Base-by-base conservation (phyloP, 768 basidiomycete genomes). In the Hypsizygus marmoreus region DNA sequence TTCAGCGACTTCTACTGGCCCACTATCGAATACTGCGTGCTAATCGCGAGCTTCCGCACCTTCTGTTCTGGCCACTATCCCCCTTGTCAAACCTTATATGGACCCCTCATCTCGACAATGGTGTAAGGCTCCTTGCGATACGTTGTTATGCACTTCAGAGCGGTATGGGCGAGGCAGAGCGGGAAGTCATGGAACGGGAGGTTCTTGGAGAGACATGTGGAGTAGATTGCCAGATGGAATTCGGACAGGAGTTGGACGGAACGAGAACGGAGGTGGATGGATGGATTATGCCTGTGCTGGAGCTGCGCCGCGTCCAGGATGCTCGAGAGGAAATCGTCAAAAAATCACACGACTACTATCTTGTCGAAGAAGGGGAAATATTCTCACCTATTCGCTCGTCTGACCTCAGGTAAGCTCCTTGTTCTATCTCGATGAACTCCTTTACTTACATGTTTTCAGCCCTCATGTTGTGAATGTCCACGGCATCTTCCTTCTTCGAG, bases 11-110 rank as follows among this genome's bases (percentile, higher is more conserved):
- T 0, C 76, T 97, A 24, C 72, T 95, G 33, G 80, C 88, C 1
- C 91, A 94, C 58, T 88, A 88, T 59, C 84, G 94, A 29, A 75
- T 95, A 38, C 72, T 94, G 13, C 75, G 77, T 59, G 82, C 82
- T 17, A 92, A 90, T 61, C 81, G 82, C 12, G 70, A 81, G 50
- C 74, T 94, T 14, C 84, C 91, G 2, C 49, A 59, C 12, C 67
- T 78, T 12, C 66, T 83, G n/a, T 56, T 66, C 25, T 95, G 93
- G 92, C 67, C 76, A 0, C 67, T 82, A 17, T 75, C 83, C 51
- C 77, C 82, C 9, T 59, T 80, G 20, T 72, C 70, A 8, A 57
- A 54, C 34, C 57, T 80, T 17, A 73, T 76, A 6, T 76, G 73
- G 70, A 66, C 68, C 2, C 54, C 64, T 2, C 52, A 65, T 33